phyloP scores from a whole-genome alignment of 345 rosid species.

The Aquilaria sinensis region DNA sequence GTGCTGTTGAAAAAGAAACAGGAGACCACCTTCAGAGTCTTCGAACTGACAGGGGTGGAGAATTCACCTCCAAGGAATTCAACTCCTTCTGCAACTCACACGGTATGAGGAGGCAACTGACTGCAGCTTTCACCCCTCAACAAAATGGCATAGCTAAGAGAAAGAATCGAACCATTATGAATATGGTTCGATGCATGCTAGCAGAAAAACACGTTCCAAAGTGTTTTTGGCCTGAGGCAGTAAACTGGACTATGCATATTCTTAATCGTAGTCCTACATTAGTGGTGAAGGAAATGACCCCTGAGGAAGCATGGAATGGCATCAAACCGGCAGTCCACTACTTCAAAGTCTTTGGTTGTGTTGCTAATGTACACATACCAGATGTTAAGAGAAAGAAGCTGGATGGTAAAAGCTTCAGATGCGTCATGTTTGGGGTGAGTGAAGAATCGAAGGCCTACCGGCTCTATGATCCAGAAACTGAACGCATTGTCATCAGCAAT shows the following conservation, averaged over 20 bases:
- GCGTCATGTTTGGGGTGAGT: not conserved
- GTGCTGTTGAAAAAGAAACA: not conserved
- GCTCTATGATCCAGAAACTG: not conserved
- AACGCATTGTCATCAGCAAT: not conserved
- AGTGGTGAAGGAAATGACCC: not conserved
- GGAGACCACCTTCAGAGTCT: not conserved
- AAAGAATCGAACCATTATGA: conserved; percentile 8
- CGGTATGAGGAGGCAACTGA: not conserved
- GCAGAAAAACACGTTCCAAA: not conserved
- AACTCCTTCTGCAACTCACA: not conserved
- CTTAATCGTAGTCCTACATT: not conserved
- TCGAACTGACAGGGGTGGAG: conserved; percentile 5
- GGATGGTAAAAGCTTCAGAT: not conserved
- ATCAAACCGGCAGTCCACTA: not conserved
- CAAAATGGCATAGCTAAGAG: conserved; percentile 3
- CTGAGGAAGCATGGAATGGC: not conserved
- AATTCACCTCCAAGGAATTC: not conserved
- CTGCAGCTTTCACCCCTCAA: not conserved
- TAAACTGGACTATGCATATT: conserved; percentile 2
- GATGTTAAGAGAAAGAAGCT: conserved; percentile 4
- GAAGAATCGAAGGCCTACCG: conserved; percentile 5
- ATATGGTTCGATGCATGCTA: not conserved
- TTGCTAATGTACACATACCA: conserved; percentile 3
- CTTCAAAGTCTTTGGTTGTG: conserved; percentile 6
- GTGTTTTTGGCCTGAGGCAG: conserved; percentile 6